Conservation (phyloP, 257 asterid genomes). For the Echites panduratus region DNA sequence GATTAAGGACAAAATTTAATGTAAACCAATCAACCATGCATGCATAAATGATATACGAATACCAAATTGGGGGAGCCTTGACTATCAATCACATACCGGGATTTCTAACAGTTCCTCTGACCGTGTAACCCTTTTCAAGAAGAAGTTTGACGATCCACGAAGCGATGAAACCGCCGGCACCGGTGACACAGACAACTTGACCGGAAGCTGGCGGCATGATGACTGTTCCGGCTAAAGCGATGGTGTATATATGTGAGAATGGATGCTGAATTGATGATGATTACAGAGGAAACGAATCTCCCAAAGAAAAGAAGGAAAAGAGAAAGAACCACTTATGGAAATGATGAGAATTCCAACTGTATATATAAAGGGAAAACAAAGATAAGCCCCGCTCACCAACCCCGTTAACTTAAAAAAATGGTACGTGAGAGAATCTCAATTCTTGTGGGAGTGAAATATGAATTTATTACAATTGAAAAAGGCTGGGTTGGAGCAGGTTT, state of each 20-base stretch:
- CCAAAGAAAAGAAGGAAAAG: not conserved
- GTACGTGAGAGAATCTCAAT: not conserved
- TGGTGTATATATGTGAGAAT: not conserved
- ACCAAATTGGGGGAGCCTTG: not conserved
- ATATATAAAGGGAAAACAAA: not conserved
- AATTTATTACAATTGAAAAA: too few relatives aligned
- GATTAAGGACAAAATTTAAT: too few relatives aligned
- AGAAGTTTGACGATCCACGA: constrained; percentile 93
- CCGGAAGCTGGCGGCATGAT: constrained; percentile 64
- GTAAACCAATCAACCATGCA: constrained; percentile 1
- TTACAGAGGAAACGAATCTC: not conserved
- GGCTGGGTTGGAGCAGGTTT: not conserved
- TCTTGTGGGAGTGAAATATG: too few relatives aligned
- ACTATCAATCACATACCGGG: constrained; percentile 43
- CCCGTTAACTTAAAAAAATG: not conserved
- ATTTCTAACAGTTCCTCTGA: constrained; percentile 86
- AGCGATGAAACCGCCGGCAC: constrained; percentile 97
- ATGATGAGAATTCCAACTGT: not conserved
- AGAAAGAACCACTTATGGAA: too few relatives aligned
- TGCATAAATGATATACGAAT: not conserved
- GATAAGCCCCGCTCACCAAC: not conserved
- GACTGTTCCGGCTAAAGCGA: not conserved
- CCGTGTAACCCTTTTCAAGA: constrained; percentile 81
- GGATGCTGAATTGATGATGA: not conserved
- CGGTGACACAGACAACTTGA: constrained; percentile 83